These are phyloP conservation scores for Pholiota microspora DNA, from an alignment of 768 basidiomycete genomes.

Conservation along the genomic window DNA sequence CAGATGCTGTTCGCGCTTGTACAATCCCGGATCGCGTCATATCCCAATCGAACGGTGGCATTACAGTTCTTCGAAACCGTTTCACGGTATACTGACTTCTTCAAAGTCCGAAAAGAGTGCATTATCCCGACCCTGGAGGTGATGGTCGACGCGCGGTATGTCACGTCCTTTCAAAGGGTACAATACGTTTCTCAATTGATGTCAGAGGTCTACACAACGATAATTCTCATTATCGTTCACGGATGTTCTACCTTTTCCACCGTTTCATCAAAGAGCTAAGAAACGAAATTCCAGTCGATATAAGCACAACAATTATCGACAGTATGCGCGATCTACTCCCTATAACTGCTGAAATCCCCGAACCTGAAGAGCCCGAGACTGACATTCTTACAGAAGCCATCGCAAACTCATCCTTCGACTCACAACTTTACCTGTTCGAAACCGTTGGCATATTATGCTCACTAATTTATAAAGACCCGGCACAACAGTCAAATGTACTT, in stretches of 20 bases:
- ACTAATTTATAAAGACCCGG: constrained; percentile 61
- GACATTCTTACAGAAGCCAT: constrained; percentile 82
- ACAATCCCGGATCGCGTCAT: constrained; percentile 76
- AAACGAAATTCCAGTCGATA: constrained; percentile 70
- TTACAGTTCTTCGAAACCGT: constrained; percentile 93
- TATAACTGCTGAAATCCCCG: constrained; percentile 75
- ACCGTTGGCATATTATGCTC: constrained; percentile 84
- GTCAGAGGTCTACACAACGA: constrained; percentile 83
- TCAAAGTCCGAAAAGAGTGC: constrained; percentile 88
- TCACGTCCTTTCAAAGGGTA: constrained; percentile 3
- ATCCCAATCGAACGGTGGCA: constrained; percentile 80
- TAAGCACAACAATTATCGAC: constrained; percentile 70
- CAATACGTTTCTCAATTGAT: background rate
- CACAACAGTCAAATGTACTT: constrained; percentile 66
- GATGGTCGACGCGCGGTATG: constrained; percentile 81
- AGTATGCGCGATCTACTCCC: constrained; percentile 74
- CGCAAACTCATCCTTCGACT: constrained; percentile 73
- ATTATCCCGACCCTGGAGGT: constrained; percentile 86
- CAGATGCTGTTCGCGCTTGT: constrained; percentile 86
- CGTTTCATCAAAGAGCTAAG: constrained; percentile 85
- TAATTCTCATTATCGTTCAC: constrained; percentile 63
- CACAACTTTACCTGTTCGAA: constrained; percentile 95
- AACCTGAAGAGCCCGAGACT: constrained; percentile 67
- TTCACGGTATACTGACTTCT: constrained; percentile 94
- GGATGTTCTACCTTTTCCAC: constrained; percentile 90